These are phyloP conservation scores for Hemisphaericaspora xylofermentans DNA, from an alignment of 1,139 yeast genomes.

Conservation along the genomic window DNA sequence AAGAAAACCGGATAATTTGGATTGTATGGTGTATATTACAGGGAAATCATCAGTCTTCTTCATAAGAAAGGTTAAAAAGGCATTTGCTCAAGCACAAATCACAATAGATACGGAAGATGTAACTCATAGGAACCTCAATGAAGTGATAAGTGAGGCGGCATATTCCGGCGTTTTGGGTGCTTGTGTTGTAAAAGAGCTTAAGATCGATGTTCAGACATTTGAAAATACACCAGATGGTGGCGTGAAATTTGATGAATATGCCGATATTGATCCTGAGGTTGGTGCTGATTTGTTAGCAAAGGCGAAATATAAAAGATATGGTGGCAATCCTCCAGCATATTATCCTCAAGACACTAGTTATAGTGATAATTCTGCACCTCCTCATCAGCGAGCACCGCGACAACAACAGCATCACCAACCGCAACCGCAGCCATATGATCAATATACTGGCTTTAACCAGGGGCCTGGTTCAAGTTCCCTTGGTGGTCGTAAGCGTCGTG, in stretches of 20 bases:
- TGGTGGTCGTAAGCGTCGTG: constrained; percentile 9
- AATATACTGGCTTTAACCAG: constrained; percentile 1
- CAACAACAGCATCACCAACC: background rate
- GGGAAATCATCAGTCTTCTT: constrained; percentile 61
- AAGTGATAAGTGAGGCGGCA: constrained; percentile 73
- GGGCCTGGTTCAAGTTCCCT: constrained; percentile 9
- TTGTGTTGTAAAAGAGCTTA: constrained; percentile 59
- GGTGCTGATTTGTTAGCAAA: constrained; percentile 52
- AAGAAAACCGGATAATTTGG: constrained; percentile 34
- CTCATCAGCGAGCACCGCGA: background rate
- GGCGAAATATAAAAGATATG: constrained; percentile 29
- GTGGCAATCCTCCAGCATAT: constrained; percentile 25
- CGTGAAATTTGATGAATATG: constrained; percentile 80
- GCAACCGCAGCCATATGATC: constrained; percentile 3
- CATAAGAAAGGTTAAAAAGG: constrained; percentile 55
- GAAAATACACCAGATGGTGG: constrained; percentile 68
- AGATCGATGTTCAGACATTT: constrained; percentile 71
- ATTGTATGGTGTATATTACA: constrained; percentile 67
- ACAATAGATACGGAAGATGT: constrained; percentile 43
- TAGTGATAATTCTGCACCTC: constrained; percentile 12
- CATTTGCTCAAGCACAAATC: constrained; percentile 54
- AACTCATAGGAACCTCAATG: constrained; percentile 45
- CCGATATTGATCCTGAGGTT: constrained; percentile 60
- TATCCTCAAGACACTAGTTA: constrained; percentile 18
- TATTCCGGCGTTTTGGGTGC: constrained; percentile 77